These are phyloP conservation scores for Fusarium sp. DNA, from an alignment of 2,329 filamentous ascomycete genomes.

Conservation along the genomic window DNA sequence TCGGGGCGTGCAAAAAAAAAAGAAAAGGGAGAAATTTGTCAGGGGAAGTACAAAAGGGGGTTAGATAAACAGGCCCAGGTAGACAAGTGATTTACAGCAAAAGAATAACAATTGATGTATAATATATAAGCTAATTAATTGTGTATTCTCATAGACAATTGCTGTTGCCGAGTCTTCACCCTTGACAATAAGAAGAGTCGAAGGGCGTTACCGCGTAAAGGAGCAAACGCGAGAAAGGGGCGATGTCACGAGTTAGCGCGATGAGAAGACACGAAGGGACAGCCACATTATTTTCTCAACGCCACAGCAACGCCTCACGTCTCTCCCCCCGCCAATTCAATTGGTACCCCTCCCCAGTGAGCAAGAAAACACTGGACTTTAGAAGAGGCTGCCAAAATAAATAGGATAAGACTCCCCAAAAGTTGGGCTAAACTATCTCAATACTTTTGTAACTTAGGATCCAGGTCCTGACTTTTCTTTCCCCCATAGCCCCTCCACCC, in stretches of 20 bases:
- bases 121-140: conserved; percentile 1
- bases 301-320: conserved; percentile 6
- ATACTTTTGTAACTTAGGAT: too few relatives aligned
- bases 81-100: neutral
- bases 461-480: too few relatives aligned
- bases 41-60: neutral
- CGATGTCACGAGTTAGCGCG: conserved; percentile 48
- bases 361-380: too few relatives aligned
- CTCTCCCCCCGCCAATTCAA: conserved; percentile 11
- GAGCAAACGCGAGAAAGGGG: conserved; percentile 47
- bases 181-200: neutral
- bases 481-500: conserved; percentile 44
- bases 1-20: conserved; percentile 4
- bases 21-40: conserved; percentile 3
- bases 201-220: conserved; percentile 30
- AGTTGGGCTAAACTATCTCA: too few relatives aligned
- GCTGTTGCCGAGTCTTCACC: neutral
- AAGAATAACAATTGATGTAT: neutral
- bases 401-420: too few relatives aligned
- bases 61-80: neutral
- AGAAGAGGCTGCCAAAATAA: too few relatives aligned
- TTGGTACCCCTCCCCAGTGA: conserved; percentile 35
- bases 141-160: conserved; percentile 12
- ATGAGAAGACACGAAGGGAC: neutral
- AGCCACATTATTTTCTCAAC: neutral